Evolutionary conservation across 495 filamentous ascomycete genomes (phyloP), one percentile per base, ranked within the genome.

Genomic region (Pseudomonodictys pantanalensis): DNA sequence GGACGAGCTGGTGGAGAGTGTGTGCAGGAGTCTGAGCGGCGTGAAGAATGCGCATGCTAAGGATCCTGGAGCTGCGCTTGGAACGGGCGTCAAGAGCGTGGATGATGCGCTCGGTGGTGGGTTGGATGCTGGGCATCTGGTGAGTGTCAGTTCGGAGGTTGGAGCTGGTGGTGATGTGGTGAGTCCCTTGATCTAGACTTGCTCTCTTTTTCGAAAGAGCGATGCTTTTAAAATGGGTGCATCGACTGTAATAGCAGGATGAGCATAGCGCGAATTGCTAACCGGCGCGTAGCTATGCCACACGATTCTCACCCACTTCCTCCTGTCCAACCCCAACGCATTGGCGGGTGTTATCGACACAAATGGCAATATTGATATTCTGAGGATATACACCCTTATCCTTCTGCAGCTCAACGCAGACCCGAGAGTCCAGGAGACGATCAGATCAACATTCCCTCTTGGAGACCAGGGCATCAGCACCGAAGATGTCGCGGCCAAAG

Each of bases 271-370:
- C 15, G 15, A 41, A 41, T 18, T 35, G 32, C 15, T n/a, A 3
- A 41, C 38, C 20, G 38, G 20, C 20, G 4, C 15, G n/a, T 46
- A 70, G 50, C 38, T 72, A 23, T n/a, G 24, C 20, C 52, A 56
- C 15, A 18, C 46, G 1, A 18, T 65, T 18, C 32, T 73, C 10
- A 42, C 56, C 17, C 48, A 66, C 6, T 67, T 68, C 39, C 60
- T 74, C 12, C 64, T 72, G 11, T 10, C 20, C 11, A 15, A 50
- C 17, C 35, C 54, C 4, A 42, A 23, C 15, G 55, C 62, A 3
- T 52, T 52, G 0, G 72, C 64, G 7, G 64, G 65, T 8, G 52
- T 72, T 18, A 69, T 74, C 52, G 71, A 75, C 43, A 70, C 64
- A 2, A 62, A 64, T 1, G 64, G 71, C 29, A 48, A 63, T 25